phyloP scores from a whole-genome alignment of 2,329 filamentous ascomycete genomes.

The Fusarium sp. region DNA sequence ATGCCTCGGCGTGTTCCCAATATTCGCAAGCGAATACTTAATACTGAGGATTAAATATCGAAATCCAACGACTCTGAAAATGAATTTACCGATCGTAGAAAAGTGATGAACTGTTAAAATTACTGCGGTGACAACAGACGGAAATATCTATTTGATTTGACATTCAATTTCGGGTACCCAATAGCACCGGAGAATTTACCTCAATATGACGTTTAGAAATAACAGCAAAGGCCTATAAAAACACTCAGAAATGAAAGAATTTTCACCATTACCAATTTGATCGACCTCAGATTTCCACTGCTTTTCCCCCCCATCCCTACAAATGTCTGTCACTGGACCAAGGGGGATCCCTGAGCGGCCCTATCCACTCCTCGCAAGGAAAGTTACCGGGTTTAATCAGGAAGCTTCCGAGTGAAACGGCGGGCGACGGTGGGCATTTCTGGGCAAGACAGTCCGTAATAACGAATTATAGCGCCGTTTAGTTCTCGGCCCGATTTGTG shows the following conservation, averaged over 20 bases:
- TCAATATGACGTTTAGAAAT: not conserved
- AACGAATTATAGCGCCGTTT: not conserved
- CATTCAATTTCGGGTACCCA: not conserved
- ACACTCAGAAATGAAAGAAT: slow-evolving; percentile 10
- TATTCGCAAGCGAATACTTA: not conserved
- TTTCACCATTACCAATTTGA: slow-evolving; percentile 4
- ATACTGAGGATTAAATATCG: not conserved
- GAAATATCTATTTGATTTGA: not conserved
- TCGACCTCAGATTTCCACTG: slow-evolving; percentile 1
- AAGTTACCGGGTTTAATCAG: not conserved
- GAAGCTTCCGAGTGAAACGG: slow-evolving; percentile 6
- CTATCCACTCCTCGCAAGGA: slow-evolving; percentile 17
- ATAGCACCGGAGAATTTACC: not conserved
- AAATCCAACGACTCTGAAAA: not conserved
- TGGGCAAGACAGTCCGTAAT: slow-evolving; percentile 1
- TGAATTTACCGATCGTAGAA: not conserved
- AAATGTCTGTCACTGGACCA: slow-evolving; percentile 17
- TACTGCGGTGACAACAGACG: not conserved
- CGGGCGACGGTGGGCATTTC: slow-evolving; percentile 6
- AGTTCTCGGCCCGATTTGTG: slow-evolving; percentile 5
- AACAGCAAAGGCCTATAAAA: not conserved
- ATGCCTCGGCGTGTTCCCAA: not conserved
- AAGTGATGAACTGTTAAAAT: no score
- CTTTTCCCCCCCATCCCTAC: not conserved
- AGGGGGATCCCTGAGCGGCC: slow-evolving; percentile 8